Evolutionary conservation across 257 asterid genomes (phyloP).

Genomic region (Scutellaria galericulata): DNA sequence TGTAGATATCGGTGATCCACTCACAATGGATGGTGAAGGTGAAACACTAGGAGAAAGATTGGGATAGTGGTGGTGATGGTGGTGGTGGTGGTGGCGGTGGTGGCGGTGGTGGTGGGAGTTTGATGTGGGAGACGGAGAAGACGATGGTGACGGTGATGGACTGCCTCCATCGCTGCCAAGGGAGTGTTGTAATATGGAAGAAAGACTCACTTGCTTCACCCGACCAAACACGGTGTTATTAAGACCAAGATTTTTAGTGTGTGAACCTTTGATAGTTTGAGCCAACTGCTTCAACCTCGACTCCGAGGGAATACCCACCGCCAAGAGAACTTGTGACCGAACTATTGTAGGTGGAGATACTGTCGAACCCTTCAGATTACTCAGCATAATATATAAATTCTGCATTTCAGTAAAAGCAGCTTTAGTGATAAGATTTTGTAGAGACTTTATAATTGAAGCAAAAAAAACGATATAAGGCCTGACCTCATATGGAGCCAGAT

Average conservation of each 20-base stretch:
- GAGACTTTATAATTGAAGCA: neutral
- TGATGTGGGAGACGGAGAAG: slow-evolving; percentile 60
- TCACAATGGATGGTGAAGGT: slow-evolving; percentile 61
- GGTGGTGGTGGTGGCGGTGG: slow-evolving; percentile 50
- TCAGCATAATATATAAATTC: slow-evolving; percentile 81
- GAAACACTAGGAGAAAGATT: slow-evolving; percentile 60
- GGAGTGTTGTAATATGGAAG: slow-evolving; percentile 74
- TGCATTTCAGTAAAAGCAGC: slow-evolving; percentile 43
- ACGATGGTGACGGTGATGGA: slow-evolving; percentile 57
- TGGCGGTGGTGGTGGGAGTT: slow-evolving; percentile 57
- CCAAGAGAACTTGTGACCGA: slow-evolving; percentile 72
- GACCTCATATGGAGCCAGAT: slow-evolving; percentile 82
- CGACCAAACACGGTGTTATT: slow-evolving; percentile 90
- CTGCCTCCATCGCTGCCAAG: slow-evolving; percentile 48
- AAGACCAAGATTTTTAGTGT: slow-evolving; percentile 83
- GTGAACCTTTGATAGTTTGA: slow-evolving; percentile 74
- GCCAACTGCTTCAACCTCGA: slow-evolving; percentile 90
- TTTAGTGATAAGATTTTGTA: slow-evolving; percentile 24
- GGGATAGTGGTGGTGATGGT: slow-evolving; percentile 50
- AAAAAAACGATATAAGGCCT: slow-evolving; percentile 29
- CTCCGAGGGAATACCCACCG: slow-evolving; percentile 76
- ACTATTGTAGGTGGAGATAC: slow-evolving; percentile 71
- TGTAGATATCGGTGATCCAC: slow-evolving; percentile 42
- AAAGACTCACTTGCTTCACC: slow-evolving; percentile 93
- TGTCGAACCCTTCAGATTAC: slow-evolving; percentile 84